Percentiles rank a stretch among this genome's conserved stretches.
phyloP scores from a whole-genome alignment of 2,329 filamentous ascomycete species.

The Monosporascus ibericus region DNA sequence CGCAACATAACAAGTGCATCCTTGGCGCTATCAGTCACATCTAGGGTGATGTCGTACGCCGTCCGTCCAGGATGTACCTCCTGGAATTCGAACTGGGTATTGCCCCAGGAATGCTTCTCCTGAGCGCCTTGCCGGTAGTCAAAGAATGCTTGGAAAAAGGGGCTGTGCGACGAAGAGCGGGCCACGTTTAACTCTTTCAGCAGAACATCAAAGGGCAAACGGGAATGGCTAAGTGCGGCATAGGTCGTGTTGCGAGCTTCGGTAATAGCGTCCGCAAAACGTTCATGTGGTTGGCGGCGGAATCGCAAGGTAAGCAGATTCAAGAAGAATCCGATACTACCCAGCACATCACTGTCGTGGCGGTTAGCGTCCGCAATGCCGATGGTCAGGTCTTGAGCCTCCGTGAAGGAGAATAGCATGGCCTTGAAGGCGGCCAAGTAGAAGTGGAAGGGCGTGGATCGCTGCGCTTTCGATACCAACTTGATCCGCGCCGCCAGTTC shows the following conservation, averaged over 20 bases:
- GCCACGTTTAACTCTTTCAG: constrained; percentile 34
- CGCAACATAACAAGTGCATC: constrained; percentile 7
- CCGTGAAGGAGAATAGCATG: constrained; percentile 21
- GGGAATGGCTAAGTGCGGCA: constrained; percentile 30
- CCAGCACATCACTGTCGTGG: constrained; percentile 14
- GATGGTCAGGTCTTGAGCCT: constrained; percentile 28
- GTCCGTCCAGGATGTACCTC: constrained; percentile 7
- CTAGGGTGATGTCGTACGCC: constrained; percentile 18
- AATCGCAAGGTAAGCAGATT: constrained; percentile 32
- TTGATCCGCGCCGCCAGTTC: constrained; percentile 17
- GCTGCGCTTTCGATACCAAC: constrained; percentile 7
- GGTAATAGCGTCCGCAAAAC: constrained; percentile 1
- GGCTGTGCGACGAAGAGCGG: constrained; percentile 31
- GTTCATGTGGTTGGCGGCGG: background rate
- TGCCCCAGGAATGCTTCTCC: constrained; percentile 8
- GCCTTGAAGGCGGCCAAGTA: constrained; percentile 27
- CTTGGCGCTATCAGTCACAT: constrained; percentile 9
- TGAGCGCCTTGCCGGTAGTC: constrained; percentile 35
- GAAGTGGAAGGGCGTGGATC: constrained; percentile 25
- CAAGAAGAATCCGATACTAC: constrained; percentile 31
- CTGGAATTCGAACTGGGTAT: constrained; percentile 16
- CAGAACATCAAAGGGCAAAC: constrained; percentile 39
- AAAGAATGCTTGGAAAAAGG: constrained; percentile 41
- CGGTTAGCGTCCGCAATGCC: constrained; percentile 35
- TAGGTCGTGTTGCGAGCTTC: constrained; percentile 2